These are phyloP conservation scores for Collariella sp. DNA, from an alignment of 495 filamentous ascomycete genomes.

Conservation along the genomic window DNA sequence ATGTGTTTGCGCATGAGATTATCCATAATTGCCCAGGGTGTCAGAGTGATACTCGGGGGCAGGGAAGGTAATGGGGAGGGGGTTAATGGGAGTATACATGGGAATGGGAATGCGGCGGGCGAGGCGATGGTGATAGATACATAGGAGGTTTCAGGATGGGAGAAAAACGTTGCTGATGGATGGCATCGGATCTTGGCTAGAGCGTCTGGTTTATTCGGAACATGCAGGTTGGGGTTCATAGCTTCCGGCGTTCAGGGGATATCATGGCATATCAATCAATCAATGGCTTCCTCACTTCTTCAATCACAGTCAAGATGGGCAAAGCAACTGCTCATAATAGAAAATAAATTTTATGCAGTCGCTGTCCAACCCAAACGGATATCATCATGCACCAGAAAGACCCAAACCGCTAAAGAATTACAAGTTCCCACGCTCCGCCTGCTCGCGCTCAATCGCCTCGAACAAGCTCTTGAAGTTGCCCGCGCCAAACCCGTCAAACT, in stretches of 20 bases:
- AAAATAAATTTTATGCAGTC: too few species aligned
- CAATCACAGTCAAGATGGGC: too few species aligned
- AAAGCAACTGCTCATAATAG: too few species aligned
- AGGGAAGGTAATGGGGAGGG: constrained; percentile 4
- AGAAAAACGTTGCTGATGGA: too few species aligned
- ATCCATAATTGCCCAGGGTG: constrained; percentile 95
- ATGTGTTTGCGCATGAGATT: constrained; percentile 86
- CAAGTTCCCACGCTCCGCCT: constrained; percentile 73
- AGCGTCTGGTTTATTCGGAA: too few species aligned
- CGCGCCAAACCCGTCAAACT: constrained; percentile 83
- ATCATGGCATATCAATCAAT: too few species aligned
- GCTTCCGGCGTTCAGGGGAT: too few species aligned
- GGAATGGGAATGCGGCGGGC: not conserved
- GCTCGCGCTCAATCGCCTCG: constrained; percentile 86
- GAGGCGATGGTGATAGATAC: constrained; percentile 35
- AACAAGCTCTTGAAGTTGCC: constrained; percentile 94
- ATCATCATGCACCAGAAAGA: too few species aligned
- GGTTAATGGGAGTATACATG: constrained; percentile 10
- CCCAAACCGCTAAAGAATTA: constrained; percentile 17
- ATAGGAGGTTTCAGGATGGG: constrained; percentile 2
- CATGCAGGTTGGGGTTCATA: too few species aligned
- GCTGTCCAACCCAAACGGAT: too few species aligned
- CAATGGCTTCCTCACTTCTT: too few species aligned
- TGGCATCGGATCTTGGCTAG: too few species aligned
- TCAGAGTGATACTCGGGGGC: constrained; percentile 49